Conservation (phyloP, 2,329 filamentous ascomycete genomes). For the Xylaria sp. region DNA sequence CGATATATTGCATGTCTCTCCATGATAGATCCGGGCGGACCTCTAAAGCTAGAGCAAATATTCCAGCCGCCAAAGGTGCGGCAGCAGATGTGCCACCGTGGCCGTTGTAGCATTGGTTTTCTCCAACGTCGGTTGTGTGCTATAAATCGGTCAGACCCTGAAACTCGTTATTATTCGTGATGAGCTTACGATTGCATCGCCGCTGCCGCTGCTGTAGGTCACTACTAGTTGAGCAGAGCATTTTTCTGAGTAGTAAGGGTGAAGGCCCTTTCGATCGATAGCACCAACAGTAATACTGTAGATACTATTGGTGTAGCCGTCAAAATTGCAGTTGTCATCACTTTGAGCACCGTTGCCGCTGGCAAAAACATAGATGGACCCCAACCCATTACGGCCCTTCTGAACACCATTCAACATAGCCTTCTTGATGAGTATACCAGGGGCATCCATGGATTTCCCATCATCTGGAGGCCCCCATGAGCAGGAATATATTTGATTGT, state of each 20-base stretch:
- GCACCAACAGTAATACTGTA: slow-evolving; percentile 98
- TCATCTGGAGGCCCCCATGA: slow-evolving; percentile 98
- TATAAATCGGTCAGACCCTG: slow-evolving; percentile 43
- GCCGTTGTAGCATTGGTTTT: slow-evolving; percentile 78
- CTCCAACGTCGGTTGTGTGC: slow-evolving; percentile 95
- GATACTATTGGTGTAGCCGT: slow-evolving; percentile 99
- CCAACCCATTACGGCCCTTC: slow-evolving; percentile 82
- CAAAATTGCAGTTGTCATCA: slow-evolving; percentile 98
- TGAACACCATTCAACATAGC: slow-evolving; percentile 95
- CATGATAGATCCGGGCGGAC: slow-evolving; percentile 88
- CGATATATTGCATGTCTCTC: slow-evolving; percentile 94
- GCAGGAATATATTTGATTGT: slow-evolving; percentile 98
- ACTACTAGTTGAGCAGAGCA: slow-evolving; percentile 96
- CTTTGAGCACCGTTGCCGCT: slow-evolving; percentile 89
- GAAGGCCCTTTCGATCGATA: slow-evolving; percentile 84
- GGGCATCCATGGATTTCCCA: slow-evolving; percentile 91
- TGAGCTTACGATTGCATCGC: slow-evolving; percentile 77
- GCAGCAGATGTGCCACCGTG: slow-evolving; percentile 97
- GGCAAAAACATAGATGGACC: slow-evolving; percentile 96
- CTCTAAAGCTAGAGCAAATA: slow-evolving; percentile 87
- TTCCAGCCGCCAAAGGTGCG: slow-evolving; percentile 89
- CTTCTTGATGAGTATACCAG: slow-evolving; percentile 84
- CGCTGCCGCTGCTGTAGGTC: slow-evolving; percentile 91
- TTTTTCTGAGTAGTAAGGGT: slow-evolving; percentile 95
- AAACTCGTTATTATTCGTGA: background rate